Evolutionary conservation across 1,139 yeast species (phyloP).

Genomic region (Kodamaea fungicola): DNA sequence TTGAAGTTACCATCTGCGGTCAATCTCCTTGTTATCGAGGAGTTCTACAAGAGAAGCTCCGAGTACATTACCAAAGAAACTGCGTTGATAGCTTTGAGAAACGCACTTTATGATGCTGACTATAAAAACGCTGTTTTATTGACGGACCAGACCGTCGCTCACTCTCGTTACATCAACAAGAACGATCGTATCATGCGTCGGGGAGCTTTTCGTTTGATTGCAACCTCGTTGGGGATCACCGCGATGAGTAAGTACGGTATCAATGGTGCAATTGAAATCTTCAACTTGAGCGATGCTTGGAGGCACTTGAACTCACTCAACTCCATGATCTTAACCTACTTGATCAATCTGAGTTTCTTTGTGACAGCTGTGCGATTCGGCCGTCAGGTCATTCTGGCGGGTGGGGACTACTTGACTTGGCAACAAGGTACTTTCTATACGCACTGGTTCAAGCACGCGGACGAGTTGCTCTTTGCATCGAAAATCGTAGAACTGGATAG

Average conservation of each 20-base stretch:
- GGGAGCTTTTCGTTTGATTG: slow-evolving; percentile 29
- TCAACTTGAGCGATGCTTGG: slow-evolving; percentile 34
- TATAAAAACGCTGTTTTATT: slow-evolving; percentile 54
- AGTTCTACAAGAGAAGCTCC: slow-evolving; percentile 37
- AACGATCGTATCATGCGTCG: slow-evolving; percentile 27
- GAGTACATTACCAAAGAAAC: slow-evolving; percentile 35
- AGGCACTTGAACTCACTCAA: slow-evolving; percentile 49
- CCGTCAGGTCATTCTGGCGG: slow-evolving; percentile 40
- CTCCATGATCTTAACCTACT: slow-evolving; percentile 61
- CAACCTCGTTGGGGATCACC: slow-evolving; percentile 34
- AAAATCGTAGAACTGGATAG: slow-evolving; percentile 66
- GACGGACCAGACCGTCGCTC: slow-evolving; percentile 62
- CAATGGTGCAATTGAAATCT: slow-evolving; percentile 33
- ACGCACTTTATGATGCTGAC: slow-evolving; percentile 57
- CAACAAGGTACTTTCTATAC: slow-evolving; percentile 62
- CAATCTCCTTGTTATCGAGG: slow-evolving; percentile 28
- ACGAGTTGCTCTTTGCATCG: slow-evolving; percentile 66
- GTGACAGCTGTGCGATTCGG: slow-evolving; percentile 59
- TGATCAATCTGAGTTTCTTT: slow-evolving; percentile 59
- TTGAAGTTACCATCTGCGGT: slow-evolving; percentile 30
- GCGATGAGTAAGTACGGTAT: slow-evolving; percentile 37
- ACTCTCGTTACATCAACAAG: slow-evolving; percentile 41
- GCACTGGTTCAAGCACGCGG: slow-evolving; percentile 64
- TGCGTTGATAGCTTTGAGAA: slow-evolving; percentile 62
- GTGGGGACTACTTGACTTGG: slow-evolving; percentile 62